Evolutionary conservation across 306 rosid species (phyloP), one percentile per base, ranked within the genome.

Genomic region (Argentina anserina): DNA sequence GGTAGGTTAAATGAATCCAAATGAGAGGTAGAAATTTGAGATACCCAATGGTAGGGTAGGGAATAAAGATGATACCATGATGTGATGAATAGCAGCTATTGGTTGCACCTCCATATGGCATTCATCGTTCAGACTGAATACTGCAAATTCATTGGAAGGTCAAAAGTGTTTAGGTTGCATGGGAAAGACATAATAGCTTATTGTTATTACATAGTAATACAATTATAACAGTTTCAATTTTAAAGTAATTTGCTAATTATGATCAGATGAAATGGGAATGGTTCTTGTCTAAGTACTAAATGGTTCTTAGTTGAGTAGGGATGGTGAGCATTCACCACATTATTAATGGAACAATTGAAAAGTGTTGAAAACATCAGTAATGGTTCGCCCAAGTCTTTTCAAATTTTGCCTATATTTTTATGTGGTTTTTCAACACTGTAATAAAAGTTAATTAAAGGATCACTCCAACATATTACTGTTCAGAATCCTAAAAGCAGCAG

Each of bases 11-110:
- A 63, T 39, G 56, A 43, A 43, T 47, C 75, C 67, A 60, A 31
- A 43, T 18, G 49, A 23, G 72, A 72, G 50, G 45, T 66, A 45
- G 56, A 45, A 33, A 50, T 52, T 42, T 49, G 14, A 4, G 42
- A 78, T 63, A 39, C 28, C 70, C 40, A 52, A 45, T 56, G 72
- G 37, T 9, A 67, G 18, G 72, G 37, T 9, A 67, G 18, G 17
- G 31, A 67, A 64, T 69, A 26, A 7, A 58, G 71, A 67, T 67
- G 56, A 65, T 14, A 37, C 40, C 28, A 23, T 63, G 18, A 49
- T 60, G 64, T 59, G 33, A 26, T 72, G 81, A 69, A 25, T 41
- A 56, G 50, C 69, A 80, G 64, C 33, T 62, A 67, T 69, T 71
- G 65, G 69, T 68, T 69, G 53, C 70, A n/a, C 33, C 18, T 1